These are phyloP conservation scores for Vitis vinifera DNA, from an alignment of 164 flowering plant genomes.

Conservation along the genomic window DNA sequence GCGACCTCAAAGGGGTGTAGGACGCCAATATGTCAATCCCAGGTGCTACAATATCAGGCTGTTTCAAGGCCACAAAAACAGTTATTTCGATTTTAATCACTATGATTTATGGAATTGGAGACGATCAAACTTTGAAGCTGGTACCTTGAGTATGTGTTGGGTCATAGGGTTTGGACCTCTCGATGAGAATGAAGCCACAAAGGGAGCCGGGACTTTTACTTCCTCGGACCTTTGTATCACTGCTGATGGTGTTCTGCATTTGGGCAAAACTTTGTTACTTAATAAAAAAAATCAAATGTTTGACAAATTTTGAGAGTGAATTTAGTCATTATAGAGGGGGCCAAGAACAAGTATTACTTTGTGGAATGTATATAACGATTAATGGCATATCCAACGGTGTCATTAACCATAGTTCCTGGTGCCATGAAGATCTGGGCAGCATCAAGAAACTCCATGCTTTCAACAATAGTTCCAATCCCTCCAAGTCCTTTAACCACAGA, in stretches of 20 bases:
- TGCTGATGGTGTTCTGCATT: conserved; percentile 56
- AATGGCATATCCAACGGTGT: conserved; percentile 29
- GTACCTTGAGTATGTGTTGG: conserved; percentile 58
- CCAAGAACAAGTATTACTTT: conserved; percentile 29
- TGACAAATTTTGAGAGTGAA: no score
- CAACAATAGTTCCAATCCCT: conserved; percentile 58
- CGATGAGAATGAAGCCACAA: conserved; percentile 75
- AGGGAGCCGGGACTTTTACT: conserved; percentile 50
- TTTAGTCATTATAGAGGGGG: no score
- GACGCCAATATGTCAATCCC: conserved; percentile 72
- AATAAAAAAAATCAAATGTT: neutral
- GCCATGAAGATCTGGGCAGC: conserved; percentile 58
- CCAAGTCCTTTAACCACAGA: conserved; percentile 53
- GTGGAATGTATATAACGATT: conserved; percentile 49
- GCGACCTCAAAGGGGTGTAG: conserved; percentile 50
- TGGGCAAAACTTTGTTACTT: no score
- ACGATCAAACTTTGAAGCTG: neutral
- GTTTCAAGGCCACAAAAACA: conserved; percentile 1
- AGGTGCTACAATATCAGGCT: conserved; percentile 83
- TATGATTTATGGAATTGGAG: no score
- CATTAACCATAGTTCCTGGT: conserved; percentile 55
- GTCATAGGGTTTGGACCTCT: conserved; percentile 69
- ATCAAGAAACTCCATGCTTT: conserved; percentile 39
- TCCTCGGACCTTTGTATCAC: conserved; percentile 50
- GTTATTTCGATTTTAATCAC: no score